These are phyloP conservation scores for Starmerella stigmatis DNA, from an alignment of 805 yeast species.

Conservation along the genomic window DNA sequence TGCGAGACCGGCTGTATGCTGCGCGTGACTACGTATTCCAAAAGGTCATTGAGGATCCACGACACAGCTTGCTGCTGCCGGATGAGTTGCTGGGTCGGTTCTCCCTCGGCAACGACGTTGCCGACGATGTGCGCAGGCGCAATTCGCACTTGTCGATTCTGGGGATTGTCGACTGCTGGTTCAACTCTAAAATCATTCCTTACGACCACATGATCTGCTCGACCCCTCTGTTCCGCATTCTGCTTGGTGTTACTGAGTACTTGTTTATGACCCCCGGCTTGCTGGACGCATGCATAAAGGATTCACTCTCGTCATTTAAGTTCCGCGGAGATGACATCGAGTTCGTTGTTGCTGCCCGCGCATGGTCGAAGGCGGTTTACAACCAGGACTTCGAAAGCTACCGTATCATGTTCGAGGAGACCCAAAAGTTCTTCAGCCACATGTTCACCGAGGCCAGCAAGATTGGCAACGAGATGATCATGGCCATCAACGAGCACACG, in stretches of 20 bases:
- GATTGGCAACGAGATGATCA: slow-evolving; percentile 87
- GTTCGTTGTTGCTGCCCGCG: slow-evolving; percentile 81
- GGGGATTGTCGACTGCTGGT: slow-evolving; percentile 93
- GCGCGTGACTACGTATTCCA: slow-evolving; percentile 76
- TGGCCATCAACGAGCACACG: slow-evolving; percentile 26
- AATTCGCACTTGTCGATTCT: slow-evolving; percentile 83
- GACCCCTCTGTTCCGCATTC: slow-evolving; percentile 84
- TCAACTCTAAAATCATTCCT: slow-evolving; percentile 70
- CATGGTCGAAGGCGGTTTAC: slow-evolving; percentile 73
- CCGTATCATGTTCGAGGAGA: slow-evolving; percentile 58
- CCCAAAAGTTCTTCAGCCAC: slow-evolving; percentile 74
- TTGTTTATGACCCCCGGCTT: slow-evolving; percentile 74
- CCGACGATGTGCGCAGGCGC: slow-evolving; percentile 42
- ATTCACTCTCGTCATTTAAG: slow-evolving; percentile 51
- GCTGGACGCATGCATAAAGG: slow-evolving; percentile 68
- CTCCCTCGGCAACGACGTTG: slow-evolving; percentile 59
- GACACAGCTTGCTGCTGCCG: slow-evolving; percentile 51
- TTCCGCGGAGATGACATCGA: slow-evolving; percentile 87
- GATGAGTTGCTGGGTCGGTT: slow-evolving; percentile 77
- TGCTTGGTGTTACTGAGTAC: slow-evolving; percentile 88
- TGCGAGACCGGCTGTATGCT: slow-evolving; percentile 45
- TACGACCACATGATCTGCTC: slow-evolving; percentile 96
- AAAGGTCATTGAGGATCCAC: slow-evolving; percentile 38
- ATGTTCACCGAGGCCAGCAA: slow-evolving; percentile 81
- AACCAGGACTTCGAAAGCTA: slow-evolving; percentile 68